phyloP scores from a whole-genome alignment of 495 filamentous ascomycete species.

The Letharia columbiana region DNA sequence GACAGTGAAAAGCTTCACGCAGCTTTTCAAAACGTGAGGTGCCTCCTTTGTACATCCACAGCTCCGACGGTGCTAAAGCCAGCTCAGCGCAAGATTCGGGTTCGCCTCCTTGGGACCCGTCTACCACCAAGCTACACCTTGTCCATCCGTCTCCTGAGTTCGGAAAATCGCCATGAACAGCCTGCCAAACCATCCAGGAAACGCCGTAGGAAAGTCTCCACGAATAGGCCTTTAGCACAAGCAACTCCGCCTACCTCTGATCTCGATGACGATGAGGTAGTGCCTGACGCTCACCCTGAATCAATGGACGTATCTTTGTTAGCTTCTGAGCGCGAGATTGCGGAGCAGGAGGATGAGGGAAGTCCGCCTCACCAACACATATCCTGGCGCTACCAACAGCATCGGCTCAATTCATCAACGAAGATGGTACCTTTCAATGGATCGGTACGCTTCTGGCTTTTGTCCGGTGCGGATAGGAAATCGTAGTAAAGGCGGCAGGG shows the following conservation, averaged over 20 bases:
- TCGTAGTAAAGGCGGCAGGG: slow-evolving; percentile 23
- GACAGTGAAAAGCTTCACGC: slow-evolving; percentile 46
- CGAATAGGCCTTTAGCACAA: neutral
- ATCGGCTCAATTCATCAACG: slow-evolving; percentile 58
- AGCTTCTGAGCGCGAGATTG: slow-evolving; percentile 33
- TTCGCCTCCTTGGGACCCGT: slow-evolving; percentile 50
- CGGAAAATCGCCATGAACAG: slow-evolving; percentile 34
- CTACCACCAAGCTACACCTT: slow-evolving; percentile 52
- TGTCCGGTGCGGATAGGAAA: slow-evolving; percentile 25
- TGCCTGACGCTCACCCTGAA: neutral
- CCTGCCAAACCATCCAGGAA: slow-evolving; percentile 29
- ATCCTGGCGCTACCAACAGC: slow-evolving; percentile 51
- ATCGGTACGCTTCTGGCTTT: slow-evolving; percentile 48
- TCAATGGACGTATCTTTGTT: slow-evolving; percentile 11
- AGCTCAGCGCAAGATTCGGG: slow-evolving; percentile 46
- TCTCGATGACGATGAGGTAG: slow-evolving; percentile 7
- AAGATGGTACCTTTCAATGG: slow-evolving; percentile 52
- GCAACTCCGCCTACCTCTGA: slow-evolving; percentile 9
- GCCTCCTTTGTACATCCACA: neutral
- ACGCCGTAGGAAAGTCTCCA: slow-evolving; percentile 26
- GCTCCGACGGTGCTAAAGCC: neutral
- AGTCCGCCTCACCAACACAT: slow-evolving; percentile 55
- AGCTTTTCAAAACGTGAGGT: slow-evolving; percentile 44
- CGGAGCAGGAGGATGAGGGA: slow-evolving; percentile 37
- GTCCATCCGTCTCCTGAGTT: slow-evolving; percentile 45